Base-by-base conservation (phyloP, 495 filamentous ascomycete species). In the Bathelium albidoporum region DNA sequence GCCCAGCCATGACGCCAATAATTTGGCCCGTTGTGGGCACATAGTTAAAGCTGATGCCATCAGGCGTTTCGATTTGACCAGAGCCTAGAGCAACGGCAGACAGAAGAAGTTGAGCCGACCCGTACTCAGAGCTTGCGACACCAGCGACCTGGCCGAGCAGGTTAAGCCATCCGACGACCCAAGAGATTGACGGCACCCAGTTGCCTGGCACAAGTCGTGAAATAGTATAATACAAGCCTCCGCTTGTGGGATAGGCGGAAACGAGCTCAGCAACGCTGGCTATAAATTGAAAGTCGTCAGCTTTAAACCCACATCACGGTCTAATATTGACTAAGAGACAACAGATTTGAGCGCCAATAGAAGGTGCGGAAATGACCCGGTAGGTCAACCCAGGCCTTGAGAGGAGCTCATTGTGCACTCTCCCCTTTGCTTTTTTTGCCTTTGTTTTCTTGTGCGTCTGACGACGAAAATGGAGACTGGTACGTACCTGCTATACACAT, bases 111-210 rank as follows among this genome's bases (percentile, higher is more conserved):
- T 85, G 81, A 0, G 83, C 81, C 2, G 81, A 77, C 18, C 83
- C 83, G 67, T 86, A 87, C 68, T 86, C 83, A 1, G 82, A 84
- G 0, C 82, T 83, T 12, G 85, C 85, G 44, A 81, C 74, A 59
- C 85, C 85, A 3, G 81, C 79, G 53, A 86, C 72, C 64, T 85
- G 83, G 44, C 85, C 84, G 18, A 85, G 75, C 0, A 87, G 73
- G 64, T 85, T 87, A 67, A 87, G 73, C 80, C 84, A 87, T 0
- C 85, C 85, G 28, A 52, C 62, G 22, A 78, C 73, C 76, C 76
- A 77, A 16, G 59, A 61, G 61, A 72, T 61, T 1, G 60, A 70
- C 0, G 79, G 78, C 10, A 76, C 73, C 64, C 67, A 73, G 29
- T 70, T 62, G 39, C 65, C 59, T 24, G 74, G 73, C 2, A 74